Conservation (phyloP, 208 protist species). For the Trypanosoma lewisi region DNA sequence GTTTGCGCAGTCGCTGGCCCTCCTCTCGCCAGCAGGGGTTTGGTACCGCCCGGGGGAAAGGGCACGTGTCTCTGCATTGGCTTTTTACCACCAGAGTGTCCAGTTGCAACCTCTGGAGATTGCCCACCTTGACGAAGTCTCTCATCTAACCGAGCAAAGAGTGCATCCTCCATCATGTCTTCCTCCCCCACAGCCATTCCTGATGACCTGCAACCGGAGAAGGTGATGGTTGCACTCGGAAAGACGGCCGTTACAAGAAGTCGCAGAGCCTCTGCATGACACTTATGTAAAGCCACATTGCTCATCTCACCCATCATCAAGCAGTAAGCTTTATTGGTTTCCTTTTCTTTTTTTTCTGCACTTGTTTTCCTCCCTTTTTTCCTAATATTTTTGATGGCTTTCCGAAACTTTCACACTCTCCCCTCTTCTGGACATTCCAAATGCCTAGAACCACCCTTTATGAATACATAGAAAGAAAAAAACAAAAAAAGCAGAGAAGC, state of each 20-base stretch:
- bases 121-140: neutral
- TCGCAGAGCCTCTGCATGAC: conserved; percentile 14
- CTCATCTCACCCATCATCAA: neutral
- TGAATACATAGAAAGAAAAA: too few relatives aligned
- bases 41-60: neutral
- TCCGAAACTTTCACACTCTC: neutral
- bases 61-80: neutral
- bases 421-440: too few relatives aligned
- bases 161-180: neutral
- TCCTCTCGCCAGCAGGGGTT: conserved; percentile 1
- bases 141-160: neutral
- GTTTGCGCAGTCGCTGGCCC: conserved; percentile 14
- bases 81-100: neutral
- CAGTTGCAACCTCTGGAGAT: neutral
- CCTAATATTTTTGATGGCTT: neutral
- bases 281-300: neutral
- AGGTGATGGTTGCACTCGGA: conserved; percentile 19
- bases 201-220: neutral
- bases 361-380: neutral
- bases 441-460: too few relatives aligned
- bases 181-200: neutral
- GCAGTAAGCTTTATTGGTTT: neutral
- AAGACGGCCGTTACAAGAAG: conserved; percentile 15
- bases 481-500: too few relatives aligned
- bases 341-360: conserved; percentile 3